A percentile compares a stretch with the other conserved stretches of the same genome.
phyloP scores from a whole-genome alignment of 1,284 basidiomycete species.

The Naganishia cerealis region DNA sequence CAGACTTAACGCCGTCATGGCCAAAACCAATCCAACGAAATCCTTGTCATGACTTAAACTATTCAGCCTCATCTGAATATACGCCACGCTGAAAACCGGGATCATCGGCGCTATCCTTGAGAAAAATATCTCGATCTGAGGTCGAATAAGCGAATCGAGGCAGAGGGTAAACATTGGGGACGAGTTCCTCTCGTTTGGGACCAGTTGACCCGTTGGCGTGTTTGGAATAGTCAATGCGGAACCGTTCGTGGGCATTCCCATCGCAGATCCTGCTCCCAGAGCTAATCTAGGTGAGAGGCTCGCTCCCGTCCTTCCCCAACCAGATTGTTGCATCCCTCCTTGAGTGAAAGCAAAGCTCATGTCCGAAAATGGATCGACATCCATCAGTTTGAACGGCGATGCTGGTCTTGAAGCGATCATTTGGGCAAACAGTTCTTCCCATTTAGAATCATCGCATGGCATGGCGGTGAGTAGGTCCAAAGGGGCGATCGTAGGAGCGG shows the following conservation, averaged over 20 bases:
- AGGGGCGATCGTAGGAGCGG: background rate
- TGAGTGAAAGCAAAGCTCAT: background rate
- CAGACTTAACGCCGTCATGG: slow-evolving; percentile 39
- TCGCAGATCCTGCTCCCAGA: background rate
- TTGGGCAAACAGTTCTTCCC: background rate
- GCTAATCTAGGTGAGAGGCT: background rate
- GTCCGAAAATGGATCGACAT: background rate
- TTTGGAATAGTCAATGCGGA: slow-evolving; percentile 33
- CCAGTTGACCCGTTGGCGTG: slow-evolving; percentile 20
- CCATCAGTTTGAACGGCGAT: background rate
- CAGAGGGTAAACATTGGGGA: slow-evolving; percentile 40
- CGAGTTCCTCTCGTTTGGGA: slow-evolving; percentile 19
- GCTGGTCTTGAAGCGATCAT: background rate
- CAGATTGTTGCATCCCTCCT: background rate
- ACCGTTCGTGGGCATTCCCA: background rate
- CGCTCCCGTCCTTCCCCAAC: background rate
- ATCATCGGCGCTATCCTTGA: slow-evolving; percentile 42
- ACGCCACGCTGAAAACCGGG: slow-evolving; percentile 37
- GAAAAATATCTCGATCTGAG: slow-evolving; percentile 41
- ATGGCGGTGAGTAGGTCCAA: background rate
- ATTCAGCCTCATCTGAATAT: slow-evolving; percentile 35
- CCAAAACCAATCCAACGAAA: slow-evolving; percentile 39
- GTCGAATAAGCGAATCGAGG: slow-evolving; percentile 39
- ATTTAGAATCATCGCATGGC: slow-evolving; percentile 1
- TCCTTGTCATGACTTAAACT: background rate